Evolutionary conservation across 2,329 filamentous ascomycete species (phyloP).

Genomic region (Sphaerostilbella broomeana): DNA sequence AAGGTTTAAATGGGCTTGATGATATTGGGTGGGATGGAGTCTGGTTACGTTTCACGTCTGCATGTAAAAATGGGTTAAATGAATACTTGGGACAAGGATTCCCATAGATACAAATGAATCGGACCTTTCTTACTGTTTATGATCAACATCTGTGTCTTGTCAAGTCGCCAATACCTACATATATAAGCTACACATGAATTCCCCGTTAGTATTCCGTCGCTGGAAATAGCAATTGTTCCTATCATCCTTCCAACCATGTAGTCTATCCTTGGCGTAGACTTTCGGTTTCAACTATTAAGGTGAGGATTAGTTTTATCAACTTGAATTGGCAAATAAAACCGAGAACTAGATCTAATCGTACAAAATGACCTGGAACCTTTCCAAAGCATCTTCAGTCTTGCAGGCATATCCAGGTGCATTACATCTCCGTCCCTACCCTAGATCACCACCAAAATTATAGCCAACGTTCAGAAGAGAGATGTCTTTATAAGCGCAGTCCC

Average conservation of each 20-base stretch:
- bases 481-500: slow-evolving; percentile 24
- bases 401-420: no score
- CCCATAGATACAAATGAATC: slow-evolving; percentile 20
- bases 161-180: no score
- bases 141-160: not conserved
- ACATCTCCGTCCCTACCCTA: no score
- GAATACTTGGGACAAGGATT: slow-evolving; percentile 28
- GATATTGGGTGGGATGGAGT: slow-evolving; percentile 28
- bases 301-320: not conserved
- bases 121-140: slow-evolving; percentile 18
- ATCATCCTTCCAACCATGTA: no score
- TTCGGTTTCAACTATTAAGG: no score
- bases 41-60: slow-evolving; percentile 32
- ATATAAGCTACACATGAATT: no score
- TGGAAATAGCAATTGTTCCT: no score
- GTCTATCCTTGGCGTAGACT: no score
- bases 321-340: no score
- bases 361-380: not conserved
- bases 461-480: slow-evolving; percentile 8
- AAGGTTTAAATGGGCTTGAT: slow-evolving; percentile 31
- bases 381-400: no score
- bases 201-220: no score
- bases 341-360: not conserved
- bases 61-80: slow-evolving; percentile 33
- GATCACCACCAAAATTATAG: no score